Evolutionary conservation across 2,329 filamentous ascomycete species (phyloP), one percentile per base, ranked within the genome.

Genomic region (Mariannaea sp.): DNA sequence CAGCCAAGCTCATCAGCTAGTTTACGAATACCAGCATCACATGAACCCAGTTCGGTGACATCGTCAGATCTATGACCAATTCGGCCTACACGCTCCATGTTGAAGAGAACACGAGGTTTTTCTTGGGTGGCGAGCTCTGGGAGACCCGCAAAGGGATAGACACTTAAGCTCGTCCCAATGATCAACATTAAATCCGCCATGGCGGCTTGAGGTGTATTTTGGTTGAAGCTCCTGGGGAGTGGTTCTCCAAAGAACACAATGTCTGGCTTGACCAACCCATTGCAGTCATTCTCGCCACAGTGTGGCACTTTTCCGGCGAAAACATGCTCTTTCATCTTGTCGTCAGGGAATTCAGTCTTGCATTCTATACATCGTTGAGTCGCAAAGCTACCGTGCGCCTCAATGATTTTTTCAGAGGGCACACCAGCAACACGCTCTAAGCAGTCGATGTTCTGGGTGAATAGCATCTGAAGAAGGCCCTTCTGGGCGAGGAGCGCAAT

Each of bases 381-480:
- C 17, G 93, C 93, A 70, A 97, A 99, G 70, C 91, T 96, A 39
- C 94, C 94, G 71, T 99, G 94, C 0, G 94, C 94, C 73, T 97
- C 93, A 26, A 99, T 80, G 43, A 99, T 92, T 71, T 83, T 86
- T 2, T 93, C 85, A 0, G 77, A 80, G 0, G 92, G 89, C 1
- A 99, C 86, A 20, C 94, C 94, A 10, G 93, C 94, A 61, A 84
- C 81, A 17, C 92, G 84, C 74, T 99, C 94, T 10, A 99, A 80
- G 66, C 92, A 96, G 75, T 99, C 94, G 62, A 99, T 97, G 68
- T 99, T 99, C 69, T 99, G 94, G 0, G 94, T 97, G 72, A 97
- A 99, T 47, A 94, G 83, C 77, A 92, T 94, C 60, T 88, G 77
- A 19, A 99, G 77, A 33, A 93, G 77, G 4, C 84, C 85, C 73